Evolutionary conservation across 2,329 filamentous ascomycete genomes (phyloP).

Genomic region (Diplodia intermedia): DNA sequence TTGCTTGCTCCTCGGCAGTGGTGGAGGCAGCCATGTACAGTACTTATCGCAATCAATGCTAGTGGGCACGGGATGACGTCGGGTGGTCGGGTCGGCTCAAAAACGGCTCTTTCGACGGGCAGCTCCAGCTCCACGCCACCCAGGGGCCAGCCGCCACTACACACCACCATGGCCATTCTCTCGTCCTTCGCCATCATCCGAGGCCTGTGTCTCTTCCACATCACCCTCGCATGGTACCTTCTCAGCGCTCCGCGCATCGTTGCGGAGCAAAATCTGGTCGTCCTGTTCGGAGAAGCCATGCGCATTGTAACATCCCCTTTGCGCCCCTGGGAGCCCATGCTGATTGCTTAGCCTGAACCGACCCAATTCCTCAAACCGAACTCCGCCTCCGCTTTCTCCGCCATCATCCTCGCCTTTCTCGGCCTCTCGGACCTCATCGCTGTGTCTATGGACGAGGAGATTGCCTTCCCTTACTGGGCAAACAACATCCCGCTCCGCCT

Average conservation of each 20-base stretch:
- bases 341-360: slow-evolving; percentile 63
- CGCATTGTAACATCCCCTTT: slow-evolving; percentile 66
- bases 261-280: slow-evolving; percentile 80
- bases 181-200: slow-evolving; percentile 82
- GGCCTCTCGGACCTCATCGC: slow-evolving; percentile 56
- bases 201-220: slow-evolving; percentile 80
- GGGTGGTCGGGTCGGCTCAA: slow-evolving; percentile 3
- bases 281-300: slow-evolving; percentile 82
- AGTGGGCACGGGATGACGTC: slow-evolving; percentile 14
- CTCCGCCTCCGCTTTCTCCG: slow-evolving; percentile 70
- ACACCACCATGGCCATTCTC: slow-evolving; percentile 74
- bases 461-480: slow-evolving; percentile 56
- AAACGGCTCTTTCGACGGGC: neutral
- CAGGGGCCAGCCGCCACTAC: neutral
- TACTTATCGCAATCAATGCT: neutral
- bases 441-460: slow-evolving; percentile 53
- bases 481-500: slow-evolving; percentile 68
- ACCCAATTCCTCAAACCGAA: slow-evolving; percentile 72
- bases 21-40: neutral
- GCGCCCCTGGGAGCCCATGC: neutral
- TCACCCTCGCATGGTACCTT: slow-evolving; percentile 85
- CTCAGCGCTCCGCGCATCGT: slow-evolving; percentile 74
- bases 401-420: slow-evolving; percentile 72
- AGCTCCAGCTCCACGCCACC: slow-evolving; percentile 13
- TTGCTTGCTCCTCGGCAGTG: slow-evolving; percentile 5